phyloP scores from a whole-genome alignment of 176 grass and related monocot species.

The Thalia dealbata region DNA sequence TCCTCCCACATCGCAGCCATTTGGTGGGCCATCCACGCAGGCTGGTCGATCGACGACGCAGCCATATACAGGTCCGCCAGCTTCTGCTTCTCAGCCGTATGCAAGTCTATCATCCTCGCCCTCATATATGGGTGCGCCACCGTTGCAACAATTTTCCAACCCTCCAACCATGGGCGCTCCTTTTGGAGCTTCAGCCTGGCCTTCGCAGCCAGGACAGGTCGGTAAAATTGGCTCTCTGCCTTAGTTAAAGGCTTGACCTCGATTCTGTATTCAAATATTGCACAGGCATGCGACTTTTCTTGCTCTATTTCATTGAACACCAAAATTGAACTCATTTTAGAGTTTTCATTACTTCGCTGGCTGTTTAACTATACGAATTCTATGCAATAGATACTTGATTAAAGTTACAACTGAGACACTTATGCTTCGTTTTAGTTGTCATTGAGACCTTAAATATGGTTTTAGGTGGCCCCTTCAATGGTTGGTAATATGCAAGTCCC shows the following conservation, averaged over 20 bases:
- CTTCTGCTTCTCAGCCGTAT: slow-evolving; percentile 2
- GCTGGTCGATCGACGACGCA: neutral
- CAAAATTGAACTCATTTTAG: neutral
- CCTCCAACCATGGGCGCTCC: slow-evolving; percentile 18
- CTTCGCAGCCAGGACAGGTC: slow-evolving; percentile 15
- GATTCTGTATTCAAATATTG: neutral
- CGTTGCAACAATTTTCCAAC: slow-evolving; percentile 13
- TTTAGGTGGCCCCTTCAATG: slow-evolving; percentile 22
- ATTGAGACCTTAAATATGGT: neutral
- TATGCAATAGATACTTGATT: neutral
- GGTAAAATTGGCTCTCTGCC: neutral
- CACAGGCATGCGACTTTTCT: neutral
- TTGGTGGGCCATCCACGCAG: slow-evolving; percentile 7
- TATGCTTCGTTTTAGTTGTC: slow-evolving; percentile 3
- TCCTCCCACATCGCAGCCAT: neutral
- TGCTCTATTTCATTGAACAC: neutral
- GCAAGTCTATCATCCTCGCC: slow-evolving; percentile 10
- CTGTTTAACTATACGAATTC: neutral
- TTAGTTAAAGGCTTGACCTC: neutral
- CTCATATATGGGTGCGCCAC: neutral
- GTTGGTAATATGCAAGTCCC: slow-evolving; percentile 29
- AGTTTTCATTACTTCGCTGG: neutral
- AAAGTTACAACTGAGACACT: neutral
- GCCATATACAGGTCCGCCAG: neutral
- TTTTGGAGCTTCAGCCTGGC: slow-evolving; percentile 30